Evolutionary conservation across 495 filamentous ascomycete genomes (phyloP).

Genomic region (Pyrenopolyporus hunteri): DNA sequence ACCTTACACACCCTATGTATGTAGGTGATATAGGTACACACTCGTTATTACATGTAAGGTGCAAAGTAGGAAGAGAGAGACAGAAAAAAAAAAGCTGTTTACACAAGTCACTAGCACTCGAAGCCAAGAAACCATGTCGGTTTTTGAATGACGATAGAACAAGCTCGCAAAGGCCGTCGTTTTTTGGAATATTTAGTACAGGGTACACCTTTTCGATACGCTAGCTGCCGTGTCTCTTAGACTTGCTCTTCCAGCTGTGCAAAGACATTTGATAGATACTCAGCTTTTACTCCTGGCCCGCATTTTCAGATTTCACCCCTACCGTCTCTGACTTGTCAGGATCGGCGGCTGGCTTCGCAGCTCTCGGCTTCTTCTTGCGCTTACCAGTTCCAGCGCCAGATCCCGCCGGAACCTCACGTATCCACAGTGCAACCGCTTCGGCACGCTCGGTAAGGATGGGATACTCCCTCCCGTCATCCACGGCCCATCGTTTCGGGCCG

Average conservation of each 20-base stretch:
- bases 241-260: conserved; percentile 2
- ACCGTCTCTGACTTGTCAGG: conserved; percentile 18
- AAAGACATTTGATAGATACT: too few species aligned
- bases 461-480: conserved; percentile 70
- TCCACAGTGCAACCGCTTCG: conserved; percentile 69
- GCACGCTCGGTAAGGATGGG: conserved; percentile 72
- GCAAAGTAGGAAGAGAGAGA: too few species aligned
- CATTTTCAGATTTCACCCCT: not conserved
- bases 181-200: conserved; percentile 4
- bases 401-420: conserved; percentile 64
- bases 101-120: not conserved
- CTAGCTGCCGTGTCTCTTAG: not conserved
- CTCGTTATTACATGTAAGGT: too few species aligned
- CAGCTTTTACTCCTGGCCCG: not conserved
- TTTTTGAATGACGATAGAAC: not conserved
- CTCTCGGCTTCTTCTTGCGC: conserved; percentile 51
- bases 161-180: not conserved
- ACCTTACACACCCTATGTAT: too few species aligned
- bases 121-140: not conserved
- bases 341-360: conserved; percentile 33
- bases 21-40: too few species aligned
- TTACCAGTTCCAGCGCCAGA: conserved; percentile 41
- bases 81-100: too few species aligned
- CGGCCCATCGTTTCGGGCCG: conserved; percentile 65
- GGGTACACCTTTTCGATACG: conserved; percentile 10